Conservation (phyloP, 345 rosid genomes). For the Lenwebbia sp. region DNA sequence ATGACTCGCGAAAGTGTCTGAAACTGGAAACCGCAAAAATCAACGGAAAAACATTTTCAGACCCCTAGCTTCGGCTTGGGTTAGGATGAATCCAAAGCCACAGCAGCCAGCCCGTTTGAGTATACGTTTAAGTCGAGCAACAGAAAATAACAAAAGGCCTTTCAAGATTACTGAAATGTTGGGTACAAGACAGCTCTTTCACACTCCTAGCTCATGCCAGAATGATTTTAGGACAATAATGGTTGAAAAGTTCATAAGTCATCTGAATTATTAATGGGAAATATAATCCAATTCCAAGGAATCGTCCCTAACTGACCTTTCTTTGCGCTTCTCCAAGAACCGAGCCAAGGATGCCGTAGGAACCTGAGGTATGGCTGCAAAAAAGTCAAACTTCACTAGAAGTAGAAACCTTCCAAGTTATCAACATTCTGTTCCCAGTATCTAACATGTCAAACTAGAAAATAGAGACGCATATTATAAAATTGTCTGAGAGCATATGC, state of each 20-base stretch:
- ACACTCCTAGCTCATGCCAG: background rate
- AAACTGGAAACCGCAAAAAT: background rate
- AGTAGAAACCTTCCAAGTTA: background rate
- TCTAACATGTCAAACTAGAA: background rate
- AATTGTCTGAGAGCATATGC: background rate
- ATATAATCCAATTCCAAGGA: background rate
- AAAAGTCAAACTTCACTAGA: background rate
- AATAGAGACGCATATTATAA: background rate
- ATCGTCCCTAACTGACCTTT: slow-evolving; percentile 32
- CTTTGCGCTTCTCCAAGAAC: slow-evolving; percentile 57
- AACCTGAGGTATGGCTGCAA: slow-evolving; percentile 58
- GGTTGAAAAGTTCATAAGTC: background rate
- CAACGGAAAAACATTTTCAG: background rate
- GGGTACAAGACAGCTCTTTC: background rate
- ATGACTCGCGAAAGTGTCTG: background rate
- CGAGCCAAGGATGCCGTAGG: slow-evolving; percentile 51
- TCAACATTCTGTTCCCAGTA: background rate
- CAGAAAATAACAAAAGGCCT: background rate
- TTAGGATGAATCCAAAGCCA: background rate
- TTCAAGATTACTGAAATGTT: background rate
- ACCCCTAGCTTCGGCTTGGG: background rate
- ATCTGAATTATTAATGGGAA: background rate
- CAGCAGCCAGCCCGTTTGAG: background rate
- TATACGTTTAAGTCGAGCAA: background rate
- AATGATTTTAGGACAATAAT: background rate